A percentile compares a stretch with the other conserved stretches of the same genome.
Evolutionary conservation across 495 filamentous ascomycete genomes (phyloP).

Genomic region (Bacidia gigantensis): DNA sequence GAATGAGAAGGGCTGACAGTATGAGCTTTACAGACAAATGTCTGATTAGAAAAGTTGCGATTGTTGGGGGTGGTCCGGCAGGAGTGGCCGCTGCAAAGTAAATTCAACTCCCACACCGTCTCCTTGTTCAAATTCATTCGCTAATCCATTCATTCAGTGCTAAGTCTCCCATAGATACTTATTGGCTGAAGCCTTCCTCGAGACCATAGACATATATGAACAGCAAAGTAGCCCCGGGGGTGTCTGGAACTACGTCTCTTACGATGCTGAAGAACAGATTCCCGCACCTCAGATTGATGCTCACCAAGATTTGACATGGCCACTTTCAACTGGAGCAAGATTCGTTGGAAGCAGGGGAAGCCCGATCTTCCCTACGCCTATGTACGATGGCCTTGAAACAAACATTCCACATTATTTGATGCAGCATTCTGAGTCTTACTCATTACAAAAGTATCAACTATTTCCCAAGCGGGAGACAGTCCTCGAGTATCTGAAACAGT

Average conservation of each 20-base stretch:
- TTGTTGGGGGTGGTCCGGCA: slow-evolving; percentile 59
- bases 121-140: background rate
- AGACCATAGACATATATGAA: slow-evolving; percentile 64
- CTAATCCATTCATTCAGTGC: background rate
- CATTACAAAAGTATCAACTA: slow-evolving; percentile 47
- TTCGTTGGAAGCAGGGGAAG: slow-evolving; percentile 10
- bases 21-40: background rate
- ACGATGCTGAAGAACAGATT: slow-evolving; percentile 6
- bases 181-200: slow-evolving; percentile 55
- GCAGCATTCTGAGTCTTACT: slow-evolving; percentile 58
- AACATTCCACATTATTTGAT: slow-evolving; percentile 80
- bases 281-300: slow-evolving; percentile 32
- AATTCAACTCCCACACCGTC: no score
- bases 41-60: slow-evolving; percentile 38
- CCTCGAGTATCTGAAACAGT: slow-evolving; percentile 57
- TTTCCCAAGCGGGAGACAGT: slow-evolving; percentile 60
- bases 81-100: slow-evolving; percentile 53
- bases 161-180: slow-evolving; percentile 43
- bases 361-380: slow-evolving; percentile 47
- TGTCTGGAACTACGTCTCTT: slow-evolving; percentile 56
- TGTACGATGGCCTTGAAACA: slow-evolving; percentile 71
- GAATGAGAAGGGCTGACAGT: background rate
- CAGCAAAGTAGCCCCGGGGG: slow-evolving; percentile 64
- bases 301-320: slow-evolving; percentile 27
- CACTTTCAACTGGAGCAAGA: slow-evolving; percentile 17